Conservation (phyloP, 164 flowering plant species). For the Chimonanthus salicifolius region DNA sequence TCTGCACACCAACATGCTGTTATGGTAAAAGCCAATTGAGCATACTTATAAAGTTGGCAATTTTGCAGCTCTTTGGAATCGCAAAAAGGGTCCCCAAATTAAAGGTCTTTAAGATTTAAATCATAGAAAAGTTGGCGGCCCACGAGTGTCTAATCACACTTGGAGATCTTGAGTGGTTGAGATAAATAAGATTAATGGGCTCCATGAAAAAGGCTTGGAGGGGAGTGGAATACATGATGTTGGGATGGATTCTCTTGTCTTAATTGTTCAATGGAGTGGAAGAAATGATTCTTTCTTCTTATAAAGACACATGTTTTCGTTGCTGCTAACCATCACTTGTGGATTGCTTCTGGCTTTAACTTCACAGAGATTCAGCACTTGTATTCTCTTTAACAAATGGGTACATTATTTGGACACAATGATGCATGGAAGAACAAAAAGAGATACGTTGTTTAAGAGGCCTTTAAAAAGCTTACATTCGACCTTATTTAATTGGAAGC, state of each 20-base stretch:
- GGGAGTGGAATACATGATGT: conserved; percentile 11
- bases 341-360: background rate
- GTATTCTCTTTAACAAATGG: background rate
- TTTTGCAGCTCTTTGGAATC: background rate
- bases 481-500: conserved; percentile 21
- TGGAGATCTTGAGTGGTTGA: background rate
- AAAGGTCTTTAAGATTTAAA: background rate
- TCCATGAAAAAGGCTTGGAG: background rate
- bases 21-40: background rate
- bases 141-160: conserved; percentile 15
- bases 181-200: conserved; percentile 4
- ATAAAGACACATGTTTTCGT: background rate
- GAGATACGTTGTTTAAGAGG: conserved; percentile 1
- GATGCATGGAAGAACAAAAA: background rate
- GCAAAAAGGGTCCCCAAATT: background rate
- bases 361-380: background rate
- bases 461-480: conserved; percentile 21
- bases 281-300: conserved; percentile 12
- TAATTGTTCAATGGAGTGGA: conserved; percentile 12
- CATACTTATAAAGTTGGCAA: background rate
- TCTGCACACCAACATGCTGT: background rate
- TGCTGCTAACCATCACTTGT: background rate
- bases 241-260: conserved; percentile 4
- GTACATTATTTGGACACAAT: conserved; percentile 4
- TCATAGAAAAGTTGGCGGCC: background rate